Evolutionary conservation across 2,329 filamentous ascomycete species (phyloP), one percentile per base, ranked within the genome.

Genomic region (Rutstroemia sp.): DNA sequence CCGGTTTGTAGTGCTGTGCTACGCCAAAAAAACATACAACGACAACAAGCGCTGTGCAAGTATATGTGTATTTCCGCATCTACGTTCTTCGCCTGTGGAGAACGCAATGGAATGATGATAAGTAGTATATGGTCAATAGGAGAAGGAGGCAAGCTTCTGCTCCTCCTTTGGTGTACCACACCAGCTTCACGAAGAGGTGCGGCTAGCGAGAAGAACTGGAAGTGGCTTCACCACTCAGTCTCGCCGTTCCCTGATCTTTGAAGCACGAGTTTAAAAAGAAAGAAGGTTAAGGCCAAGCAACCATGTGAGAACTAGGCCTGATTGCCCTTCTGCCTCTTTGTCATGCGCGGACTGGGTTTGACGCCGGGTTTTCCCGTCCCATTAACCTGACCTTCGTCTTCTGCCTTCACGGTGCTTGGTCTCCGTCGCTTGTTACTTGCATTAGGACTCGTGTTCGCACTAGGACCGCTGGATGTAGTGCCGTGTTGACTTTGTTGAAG

Each of bases 401-500:
- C 70, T n/a, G 62, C 63, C 58, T 74, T 73, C 51, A 72, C 68
- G 47, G 66, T 67, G 59, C 71, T 73, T 23, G 71, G 69, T 59
- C 71, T 66, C 59, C 72, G 66, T 37, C 72, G 66, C 60, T 73
- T 73, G 58, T 69, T 72, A 59, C 64, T 70, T 30, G 64, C 60
- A 59, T 73, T 73, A 19, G 69, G 69, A 52, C 68, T 70, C 5
- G 84, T 87, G 71, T 86, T 87, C 56, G 83, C 82, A 66, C 82
- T 86, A 6, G 82, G 82, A 1, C 82, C 83, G 67, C 80, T 83
- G 9, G 83, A 86, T 68, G 74, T 82, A 34, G 83, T 85, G 41
- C 83, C 84, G 67, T 87, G 84, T 68, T 86, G 83, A 67, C 83
- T 86, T 61, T 82, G 80, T 67, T 87, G 83, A 59, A 83, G 73